Conservation (phyloP, 495 filamentous ascomycete genomes). For the Pyrenula aspistea region DNA sequence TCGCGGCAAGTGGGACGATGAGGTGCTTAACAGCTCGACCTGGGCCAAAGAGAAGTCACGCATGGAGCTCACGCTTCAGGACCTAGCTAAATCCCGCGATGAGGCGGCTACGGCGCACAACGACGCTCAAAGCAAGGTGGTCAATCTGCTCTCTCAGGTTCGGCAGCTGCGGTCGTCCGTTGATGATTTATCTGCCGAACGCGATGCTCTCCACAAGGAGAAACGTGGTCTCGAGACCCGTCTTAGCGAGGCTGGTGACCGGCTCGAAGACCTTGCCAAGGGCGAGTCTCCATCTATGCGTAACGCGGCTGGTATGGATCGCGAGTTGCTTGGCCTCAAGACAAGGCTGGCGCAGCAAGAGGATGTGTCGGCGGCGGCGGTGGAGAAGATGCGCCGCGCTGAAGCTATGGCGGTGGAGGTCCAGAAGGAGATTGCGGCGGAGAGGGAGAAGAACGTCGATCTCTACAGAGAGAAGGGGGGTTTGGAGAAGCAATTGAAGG, state of each 20-base stretch:
- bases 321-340: slow-evolving; percentile 83
- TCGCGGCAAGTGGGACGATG: slow-evolving; percentile 95
- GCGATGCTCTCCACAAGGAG: slow-evolving; percentile 75
- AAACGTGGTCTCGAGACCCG: slow-evolving; percentile 82
- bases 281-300: slow-evolving; percentile 84
- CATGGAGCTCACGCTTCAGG: slow-evolving; percentile 80
- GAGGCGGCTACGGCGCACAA: slow-evolving; percentile 90
- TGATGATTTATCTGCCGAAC: slow-evolving; percentile 77
- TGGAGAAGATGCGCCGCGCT: slow-evolving; percentile 96
- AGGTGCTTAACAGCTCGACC: slow-evolving; percentile 92
- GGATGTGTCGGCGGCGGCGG: slow-evolving; percentile 81
- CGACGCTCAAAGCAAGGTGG: slow-evolving; percentile 85
- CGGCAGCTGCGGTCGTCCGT: slow-evolving; percentile 69
- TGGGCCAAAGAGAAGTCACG: slow-evolving; percentile 98
- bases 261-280: slow-evolving; percentile 81
- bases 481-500: slow-evolving; percentile 83
- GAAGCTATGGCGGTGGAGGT: slow-evolving; percentile 81
- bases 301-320: slow-evolving; percentile 82
- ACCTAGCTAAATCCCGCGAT: slow-evolving; percentile 78
- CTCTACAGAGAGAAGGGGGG: slow-evolving; percentile 87
- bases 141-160: slow-evolving; percentile 83
- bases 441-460: slow-evolving; percentile 70
- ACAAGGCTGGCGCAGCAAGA: slow-evolving; percentile 83
- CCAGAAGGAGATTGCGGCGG: slow-evolving; percentile 87
- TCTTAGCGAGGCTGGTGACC: slow-evolving; percentile 76